Evolutionary conservation across 2,329 filamentous ascomycete genomes (phyloP).

Genomic region (Claviceps purpurea): DNA sequence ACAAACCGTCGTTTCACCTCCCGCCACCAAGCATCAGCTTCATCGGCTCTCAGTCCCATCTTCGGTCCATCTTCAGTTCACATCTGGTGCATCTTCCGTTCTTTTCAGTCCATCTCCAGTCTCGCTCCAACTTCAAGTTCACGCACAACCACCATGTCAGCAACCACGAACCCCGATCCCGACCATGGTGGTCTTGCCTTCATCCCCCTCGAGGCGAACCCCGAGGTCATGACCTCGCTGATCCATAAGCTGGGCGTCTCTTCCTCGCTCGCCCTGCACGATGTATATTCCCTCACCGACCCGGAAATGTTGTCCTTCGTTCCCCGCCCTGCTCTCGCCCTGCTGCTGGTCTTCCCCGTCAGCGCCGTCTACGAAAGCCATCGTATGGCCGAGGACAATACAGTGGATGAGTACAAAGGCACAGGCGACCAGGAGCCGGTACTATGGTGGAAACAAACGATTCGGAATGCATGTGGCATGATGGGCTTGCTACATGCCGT

Average conservation of each 20-base stretch:
- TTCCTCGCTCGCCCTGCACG: constrained; percentile 64
- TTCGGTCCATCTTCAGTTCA: no score
- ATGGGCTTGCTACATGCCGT: constrained; percentile 80
- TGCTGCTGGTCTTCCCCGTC: constrained; percentile 86
- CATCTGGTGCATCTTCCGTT: background rate
- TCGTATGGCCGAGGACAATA: constrained; percentile 59
- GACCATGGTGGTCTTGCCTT: constrained; percentile 30
- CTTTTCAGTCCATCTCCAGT: background rate
- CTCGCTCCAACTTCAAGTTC: background rate
- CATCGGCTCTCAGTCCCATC: no score
- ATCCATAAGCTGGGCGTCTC: constrained; percentile 75
- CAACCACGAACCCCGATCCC: constrained; percentile 26
- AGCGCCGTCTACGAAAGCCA: constrained; percentile 65
- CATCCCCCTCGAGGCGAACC: constrained; percentile 59
- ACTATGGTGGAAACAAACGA: constrained; percentile 90
- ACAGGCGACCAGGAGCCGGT: constrained; percentile 60
- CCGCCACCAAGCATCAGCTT: no score
- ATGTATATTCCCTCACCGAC: constrained; percentile 85
- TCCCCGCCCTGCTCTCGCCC: constrained; percentile 73
- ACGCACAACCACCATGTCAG: constrained; percentile 16
- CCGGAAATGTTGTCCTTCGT: constrained; percentile 74
- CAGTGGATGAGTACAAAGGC: constrained; percentile 49
- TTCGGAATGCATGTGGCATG: constrained; percentile 81
- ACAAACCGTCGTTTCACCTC: no score
- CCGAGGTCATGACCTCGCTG: constrained; percentile 73